Base-by-base conservation (phyloP, 2,329 filamentous ascomycete species). In the Phialocephala subalpina region DNA sequence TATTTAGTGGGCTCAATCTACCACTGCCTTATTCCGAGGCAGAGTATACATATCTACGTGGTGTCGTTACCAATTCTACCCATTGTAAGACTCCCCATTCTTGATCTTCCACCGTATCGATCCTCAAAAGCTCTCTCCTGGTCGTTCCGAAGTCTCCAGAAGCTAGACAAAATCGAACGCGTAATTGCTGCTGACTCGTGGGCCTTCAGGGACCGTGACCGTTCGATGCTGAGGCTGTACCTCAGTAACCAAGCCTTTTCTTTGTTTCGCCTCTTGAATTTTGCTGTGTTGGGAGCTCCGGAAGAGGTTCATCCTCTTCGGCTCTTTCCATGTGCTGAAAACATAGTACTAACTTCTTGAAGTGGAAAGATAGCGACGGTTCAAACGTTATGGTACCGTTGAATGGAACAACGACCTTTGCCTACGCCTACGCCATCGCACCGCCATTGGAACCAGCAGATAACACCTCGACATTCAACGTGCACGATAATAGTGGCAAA, bases 21-120 rank as follows among this genome's bases (percentile, higher is more conserved):
- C 66, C 66, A 22, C 18, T 27, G 22, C 25, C 57, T n/a, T 68
- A 66, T n/a, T 60, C 45, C 42, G 38, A 29, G 20, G 63, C 66
- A 25, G 60, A 65, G 33, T 68, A 68, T 49, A 66, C 60, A 33
- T 60, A 66, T 53, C 36, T 68, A 7, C 59, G 59, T n/a, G 66
- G 66, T 8, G 65, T 60, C 9, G 53, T 42, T 11, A 60, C 63
- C 29, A 68, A 68, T 55, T 42, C 38, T 22, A 68, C 63, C 1
- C 65, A 67, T 25, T 56, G 36, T 53, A 53, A 53, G 49, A 11
- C 22, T 49, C 2, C 20, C 40, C 2, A 12, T 6, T 42, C 16
- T n/a, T 42, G 29, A 42, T 16, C 16, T 42, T 6, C 7, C 16
- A 18, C 40, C 2, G 6, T 42, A 33, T n/a, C 40, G 16, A 42